These are phyloP conservation scores for Boletus fagicola DNA, from an alignment of 768 basidiomycete species.

Conservation along the genomic window DNA sequence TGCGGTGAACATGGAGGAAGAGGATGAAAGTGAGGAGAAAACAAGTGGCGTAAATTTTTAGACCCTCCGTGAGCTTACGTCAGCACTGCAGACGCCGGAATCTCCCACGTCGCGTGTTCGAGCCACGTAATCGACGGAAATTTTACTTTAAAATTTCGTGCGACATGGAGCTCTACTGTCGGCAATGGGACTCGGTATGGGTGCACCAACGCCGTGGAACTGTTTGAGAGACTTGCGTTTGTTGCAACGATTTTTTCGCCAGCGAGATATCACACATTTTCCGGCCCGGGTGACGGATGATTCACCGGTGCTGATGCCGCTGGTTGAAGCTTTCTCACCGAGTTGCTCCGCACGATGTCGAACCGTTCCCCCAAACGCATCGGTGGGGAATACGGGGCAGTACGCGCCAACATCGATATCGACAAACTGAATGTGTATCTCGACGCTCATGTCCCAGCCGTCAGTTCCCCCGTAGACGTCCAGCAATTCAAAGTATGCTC, in stretches of 20 bases:
- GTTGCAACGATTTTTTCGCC: neutral
- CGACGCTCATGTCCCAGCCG: constrained; percentile 46
- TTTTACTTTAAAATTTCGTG: neutral
- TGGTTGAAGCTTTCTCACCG: neutral
- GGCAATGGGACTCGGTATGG: neutral
- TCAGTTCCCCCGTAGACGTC: constrained; percentile 66
- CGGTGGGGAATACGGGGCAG: constrained; percentile 73
- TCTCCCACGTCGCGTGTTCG: constrained; percentile 13
- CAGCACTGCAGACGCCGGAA: constrained; percentile 9
- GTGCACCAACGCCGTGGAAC: neutral
- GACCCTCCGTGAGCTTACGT: constrained; percentile 33
- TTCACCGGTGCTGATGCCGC: no score
- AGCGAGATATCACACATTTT: neutral
- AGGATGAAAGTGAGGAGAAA: constrained; percentile 34
- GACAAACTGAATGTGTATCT: constrained; percentile 67
- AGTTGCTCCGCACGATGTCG: constrained; percentile 19
- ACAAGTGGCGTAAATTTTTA: constrained; percentile 46
- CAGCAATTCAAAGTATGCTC: constrained; percentile 88
- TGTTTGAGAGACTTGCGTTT: neutral
- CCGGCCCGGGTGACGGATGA: neutral
- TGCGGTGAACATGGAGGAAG: constrained; percentile 69
- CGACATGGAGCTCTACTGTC: neutral
- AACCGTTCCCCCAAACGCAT: constrained; percentile 41
- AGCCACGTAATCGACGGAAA: neutral
- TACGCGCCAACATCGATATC: constrained; percentile 69